Conservation (phyloP, 192 early-diverging fungal genomes). For the Podila epicladia region DNA sequence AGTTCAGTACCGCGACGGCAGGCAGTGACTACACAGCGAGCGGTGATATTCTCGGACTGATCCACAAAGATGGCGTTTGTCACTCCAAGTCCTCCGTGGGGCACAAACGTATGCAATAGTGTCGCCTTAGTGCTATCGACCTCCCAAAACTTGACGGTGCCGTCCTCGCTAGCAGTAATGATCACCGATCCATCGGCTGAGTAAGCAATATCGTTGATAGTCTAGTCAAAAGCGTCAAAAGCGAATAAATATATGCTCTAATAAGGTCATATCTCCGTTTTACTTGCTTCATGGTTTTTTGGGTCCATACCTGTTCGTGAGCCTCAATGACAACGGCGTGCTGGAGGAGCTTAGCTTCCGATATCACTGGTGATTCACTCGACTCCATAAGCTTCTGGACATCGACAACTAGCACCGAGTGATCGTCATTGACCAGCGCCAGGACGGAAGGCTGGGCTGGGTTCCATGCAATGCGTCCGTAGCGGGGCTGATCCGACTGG, state of each 20-base stretch:
- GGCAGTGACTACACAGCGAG: slow-evolving; percentile 51
- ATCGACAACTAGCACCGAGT: slow-evolving; percentile 46
- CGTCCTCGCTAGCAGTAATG: slow-evolving; percentile 54
- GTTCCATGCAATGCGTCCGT: slow-evolving; percentile 52
- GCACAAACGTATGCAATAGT: slow-evolving; percentile 38
- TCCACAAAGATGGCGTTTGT: slow-evolving; percentile 37
- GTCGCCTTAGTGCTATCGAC: slow-evolving; percentile 9
- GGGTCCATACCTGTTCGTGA: slow-evolving; percentile 46
- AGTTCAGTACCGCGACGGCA: slow-evolving; percentile 52
- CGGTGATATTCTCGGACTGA: slow-evolving; percentile 17
- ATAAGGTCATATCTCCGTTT: background rate
- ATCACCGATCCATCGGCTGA: slow-evolving; percentile 56
- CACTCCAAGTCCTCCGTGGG: slow-evolving; percentile 45
- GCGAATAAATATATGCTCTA: background rate
- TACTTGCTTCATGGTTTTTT: background rate
- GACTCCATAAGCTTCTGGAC: slow-evolving; percentile 27
- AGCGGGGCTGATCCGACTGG: slow-evolving; percentile 48
- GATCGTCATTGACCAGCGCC: slow-evolving; percentile 53
- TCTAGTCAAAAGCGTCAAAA: slow-evolving; percentile 8
- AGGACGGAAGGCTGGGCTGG: slow-evolving; percentile 43
- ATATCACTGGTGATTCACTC: slow-evolving; percentile 11
- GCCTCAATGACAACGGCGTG: slow-evolving; percentile 39
- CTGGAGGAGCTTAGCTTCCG: slow-evolving; percentile 34
- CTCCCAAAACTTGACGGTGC: slow-evolving; percentile 49
- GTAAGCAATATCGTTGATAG: slow-evolving; percentile 54